Conservation (phyloP, 768 basidiomycete genomes). For the Leccinellum rugosiceps region DNA sequence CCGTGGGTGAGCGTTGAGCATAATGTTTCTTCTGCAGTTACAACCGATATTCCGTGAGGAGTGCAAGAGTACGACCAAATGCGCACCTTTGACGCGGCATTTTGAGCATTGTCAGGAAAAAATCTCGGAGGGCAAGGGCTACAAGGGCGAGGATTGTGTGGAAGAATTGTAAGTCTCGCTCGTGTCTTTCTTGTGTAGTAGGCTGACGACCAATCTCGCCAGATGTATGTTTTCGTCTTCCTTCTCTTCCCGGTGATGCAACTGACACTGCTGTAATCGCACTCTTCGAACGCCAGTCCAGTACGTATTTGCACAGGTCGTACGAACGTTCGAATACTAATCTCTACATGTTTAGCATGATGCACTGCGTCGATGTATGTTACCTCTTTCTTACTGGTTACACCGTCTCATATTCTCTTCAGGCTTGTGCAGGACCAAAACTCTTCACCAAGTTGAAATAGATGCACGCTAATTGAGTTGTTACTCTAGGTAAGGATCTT, state of each 20-base stretch:
- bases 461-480: neutral
- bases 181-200: neutral
- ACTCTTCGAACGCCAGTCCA: conserved; percentile 48
- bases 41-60: conserved; percentile 74
- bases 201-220: neutral
- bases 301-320: conserved; percentile 41
- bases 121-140: conserved; percentile 76
- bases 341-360: conserved; percentile 51
- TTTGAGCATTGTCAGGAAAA: conserved; percentile 92
- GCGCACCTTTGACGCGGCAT: conserved; percentile 69
- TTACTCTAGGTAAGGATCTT: conserved; percentile 18
- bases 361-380: conserved; percentile 90
- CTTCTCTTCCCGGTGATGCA: neutral
- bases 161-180: conserved; percentile 73
- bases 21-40: conserved; percentile 40
- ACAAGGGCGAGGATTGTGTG: conserved; percentile 89
- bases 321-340: conserved; percentile 1
- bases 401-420: conserved; percentile 12
- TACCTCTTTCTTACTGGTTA: neutral
- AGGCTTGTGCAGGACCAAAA: conserved; percentile 68
- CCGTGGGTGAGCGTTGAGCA: too few species aligned
- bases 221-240: conserved; percentile 24
- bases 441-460: conserved; percentile 71
- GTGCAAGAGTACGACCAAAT: conserved; percentile 64
- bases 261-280: conserved; percentile 7